Base-by-base conservation (phyloP, 2,329 filamentous ascomycete species). In the Ambrosiella xylebori region DNA sequence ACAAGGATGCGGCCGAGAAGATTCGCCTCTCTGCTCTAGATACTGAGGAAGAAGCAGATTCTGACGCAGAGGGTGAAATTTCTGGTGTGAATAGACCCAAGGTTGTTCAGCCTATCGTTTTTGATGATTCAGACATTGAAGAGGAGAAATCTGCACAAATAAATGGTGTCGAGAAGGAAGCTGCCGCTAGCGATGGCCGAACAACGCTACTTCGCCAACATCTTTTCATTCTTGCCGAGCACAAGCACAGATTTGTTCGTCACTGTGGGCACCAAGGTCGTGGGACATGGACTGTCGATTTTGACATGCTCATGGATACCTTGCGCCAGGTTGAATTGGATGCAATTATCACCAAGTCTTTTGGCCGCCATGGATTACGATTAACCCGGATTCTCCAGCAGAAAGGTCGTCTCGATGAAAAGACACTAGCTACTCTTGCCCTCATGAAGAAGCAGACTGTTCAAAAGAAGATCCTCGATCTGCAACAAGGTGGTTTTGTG, bases 351-450 rank as follows among this genome's bases (percentile, higher is more conserved):
- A 80, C 85, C 62, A 81, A 88, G 56, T 80, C 81, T 1, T 89
- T 88, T 64, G 89, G 88, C 7, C 78, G 80, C 7, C 75, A 85
- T 52, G 88, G 88, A 0, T 77, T 91, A 15, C 86, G 91, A 7
- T 75, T 98, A n/a, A 79, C 89, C 17, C 85, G 88, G 17, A 88
- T 97, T 58, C 77, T 98, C 17, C 79, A 85, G 44, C 83, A 86
- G 60, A 88, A 90, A 66, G 93, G 93, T 57, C 95, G 93, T 66
- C 75, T 97, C n/a, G 91, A 97, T 63, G 93, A 98, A 69, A 95
- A 94, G 69, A 84, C 86, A 61, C 76, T 96, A 11, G 85, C 86
- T 41, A 82, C 83, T 54, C 77, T 89, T 58, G 86, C 86, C 57
- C 79, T 98, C 61, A 84, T 96, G 74, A 85, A 85, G 59, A 87